phyloP scores from a whole-genome alignment of 2,329 filamentous ascomycete genomes.

The Coniochaeta sp. region DNA sequence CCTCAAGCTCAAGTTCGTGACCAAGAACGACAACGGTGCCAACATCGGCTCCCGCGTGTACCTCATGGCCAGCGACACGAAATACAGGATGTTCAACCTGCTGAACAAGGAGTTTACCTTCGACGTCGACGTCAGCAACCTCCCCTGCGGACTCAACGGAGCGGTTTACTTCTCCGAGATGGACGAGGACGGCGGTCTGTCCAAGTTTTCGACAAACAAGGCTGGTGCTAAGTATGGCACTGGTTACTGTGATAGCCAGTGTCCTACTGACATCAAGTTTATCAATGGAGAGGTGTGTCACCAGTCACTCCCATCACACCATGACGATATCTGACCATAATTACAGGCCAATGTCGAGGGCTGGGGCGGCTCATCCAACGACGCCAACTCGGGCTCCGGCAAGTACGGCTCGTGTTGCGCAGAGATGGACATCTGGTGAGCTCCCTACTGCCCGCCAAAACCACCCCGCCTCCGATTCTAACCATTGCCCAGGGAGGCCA shows the following conservation, averaged over 20 bases:
- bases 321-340: slow-evolving; percentile 7
- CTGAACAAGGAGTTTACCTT: slow-evolving; percentile 57
- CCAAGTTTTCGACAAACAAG: slow-evolving; percentile 38
- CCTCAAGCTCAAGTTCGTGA: slow-evolving; percentile 45
- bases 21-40: slow-evolving; percentile 31
- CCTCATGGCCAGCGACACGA: slow-evolving; percentile 45
- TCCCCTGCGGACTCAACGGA: slow-evolving; percentile 58
- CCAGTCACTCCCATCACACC: background rate
- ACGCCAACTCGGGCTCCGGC: slow-evolving; percentile 43
- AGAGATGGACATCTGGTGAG: slow-evolving; percentile 58
- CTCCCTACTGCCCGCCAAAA: too few species aligned
- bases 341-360: slow-evolving; percentile 36
- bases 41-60: slow-evolving; percentile 45
- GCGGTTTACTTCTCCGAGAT: slow-evolving; percentile 52
- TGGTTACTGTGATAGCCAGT: slow-evolving; percentile 48
- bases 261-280: slow-evolving; percentile 42
- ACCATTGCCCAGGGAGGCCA: too few species aligned
- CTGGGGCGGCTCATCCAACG: slow-evolving; percentile 40
- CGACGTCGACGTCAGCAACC: slow-evolving; percentile 54
- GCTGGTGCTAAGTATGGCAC: slow-evolving; percentile 48
- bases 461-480: too few species aligned
- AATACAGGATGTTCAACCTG: slow-evolving; percentile 53
- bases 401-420: slow-evolving; percentile 48
- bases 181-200: slow-evolving; percentile 46
- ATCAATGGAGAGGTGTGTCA: slow-evolving; percentile 37